phyloP scores from a whole-genome alignment of 148 eudicot genomes.

The Beta vulgaris region DNA sequence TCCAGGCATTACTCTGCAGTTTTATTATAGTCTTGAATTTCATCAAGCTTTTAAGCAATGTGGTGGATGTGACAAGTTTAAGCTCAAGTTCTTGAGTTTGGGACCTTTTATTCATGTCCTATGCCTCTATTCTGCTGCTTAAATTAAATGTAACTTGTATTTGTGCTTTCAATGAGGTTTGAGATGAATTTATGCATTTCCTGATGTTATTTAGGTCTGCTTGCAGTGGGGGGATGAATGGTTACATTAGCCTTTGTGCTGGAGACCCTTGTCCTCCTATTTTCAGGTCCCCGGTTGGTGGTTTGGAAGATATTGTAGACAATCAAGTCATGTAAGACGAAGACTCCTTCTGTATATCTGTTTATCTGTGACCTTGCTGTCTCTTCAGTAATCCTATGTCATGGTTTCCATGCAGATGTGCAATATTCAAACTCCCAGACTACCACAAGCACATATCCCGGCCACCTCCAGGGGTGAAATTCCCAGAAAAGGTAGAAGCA shows the following conservation, averaged over 20 bases:
- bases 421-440: constrained; percentile 86
- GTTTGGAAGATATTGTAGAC: constrained; percentile 81
- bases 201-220: constrained; percentile 43
- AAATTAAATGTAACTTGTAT: neutral
- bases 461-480: constrained; percentile 68
- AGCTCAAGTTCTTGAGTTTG: neutral
- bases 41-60: neutral
- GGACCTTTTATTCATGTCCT: neutral
- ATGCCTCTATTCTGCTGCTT: constrained; percentile 3
- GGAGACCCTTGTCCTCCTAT: constrained; percentile 96
- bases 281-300: constrained; percentile 78
- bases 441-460: constrained; percentile 69
- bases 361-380: neutral
- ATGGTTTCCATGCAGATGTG: constrained; percentile 52
- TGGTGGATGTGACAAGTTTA: neutral
- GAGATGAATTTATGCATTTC: constrained; percentile 27
- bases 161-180: constrained; percentile 10
- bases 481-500: constrained; percentile 62
- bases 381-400: neutral
- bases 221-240: constrained; percentile 98
- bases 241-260: constrained; percentile 81
- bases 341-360: neutral
- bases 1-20: neutral
- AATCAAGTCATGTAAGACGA: constrained; percentile 81
- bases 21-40: neutral